A percentile compares a stretch with the other conserved stretches of the same genome.
Evolutionary conservation across 805 yeast genomes (phyloP).

Genomic region (Candida silvicultrix): DNA sequence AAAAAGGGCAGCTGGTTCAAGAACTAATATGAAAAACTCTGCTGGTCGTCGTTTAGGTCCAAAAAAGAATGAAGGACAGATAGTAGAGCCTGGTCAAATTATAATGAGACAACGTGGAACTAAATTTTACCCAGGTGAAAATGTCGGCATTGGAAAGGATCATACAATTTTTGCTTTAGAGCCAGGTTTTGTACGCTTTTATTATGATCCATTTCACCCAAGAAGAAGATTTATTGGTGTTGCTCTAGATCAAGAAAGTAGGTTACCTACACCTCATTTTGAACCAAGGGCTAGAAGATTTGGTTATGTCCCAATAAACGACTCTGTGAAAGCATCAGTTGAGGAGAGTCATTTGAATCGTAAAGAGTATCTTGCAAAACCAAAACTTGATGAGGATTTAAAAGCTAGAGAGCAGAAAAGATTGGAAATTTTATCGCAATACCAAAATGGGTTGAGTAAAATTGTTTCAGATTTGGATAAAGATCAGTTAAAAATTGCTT

Average conservation of each 20-base stretch:
- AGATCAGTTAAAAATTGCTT: constrained; percentile 30
- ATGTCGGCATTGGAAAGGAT: constrained; percentile 84
- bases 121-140: constrained; percentile 89
- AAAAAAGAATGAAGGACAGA: constrained; percentile 71
- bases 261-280: constrained; percentile 85
- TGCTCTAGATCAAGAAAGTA: constrained; percentile 55
- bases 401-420: constrained; percentile 37
- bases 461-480: constrained; percentile 22
- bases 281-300: constrained; percentile 83
- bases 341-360: constrained; percentile 63
- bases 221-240: constrained; percentile 86
- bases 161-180: constrained; percentile 88
- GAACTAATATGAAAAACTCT: constrained; percentile 87
- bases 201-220: constrained; percentile 95
- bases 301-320: constrained; percentile 55
- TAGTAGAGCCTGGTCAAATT: constrained; percentile 78
- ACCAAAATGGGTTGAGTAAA: constrained; percentile 25
- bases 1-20: constrained; percentile 93
- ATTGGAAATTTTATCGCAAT: constrained; percentile 21
- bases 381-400: constrained; percentile 37
- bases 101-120: constrained; percentile 94
- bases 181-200: constrained; percentile 89
- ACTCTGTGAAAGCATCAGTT: constrained; percentile 41
- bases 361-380: constrained; percentile 56
- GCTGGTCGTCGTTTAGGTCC: constrained; percentile 93